These are phyloP conservation scores for Claviceps pazoutovae DNA, from an alignment of 2,329 filamentous ascomycete species.

Conservation along the genomic window DNA sequence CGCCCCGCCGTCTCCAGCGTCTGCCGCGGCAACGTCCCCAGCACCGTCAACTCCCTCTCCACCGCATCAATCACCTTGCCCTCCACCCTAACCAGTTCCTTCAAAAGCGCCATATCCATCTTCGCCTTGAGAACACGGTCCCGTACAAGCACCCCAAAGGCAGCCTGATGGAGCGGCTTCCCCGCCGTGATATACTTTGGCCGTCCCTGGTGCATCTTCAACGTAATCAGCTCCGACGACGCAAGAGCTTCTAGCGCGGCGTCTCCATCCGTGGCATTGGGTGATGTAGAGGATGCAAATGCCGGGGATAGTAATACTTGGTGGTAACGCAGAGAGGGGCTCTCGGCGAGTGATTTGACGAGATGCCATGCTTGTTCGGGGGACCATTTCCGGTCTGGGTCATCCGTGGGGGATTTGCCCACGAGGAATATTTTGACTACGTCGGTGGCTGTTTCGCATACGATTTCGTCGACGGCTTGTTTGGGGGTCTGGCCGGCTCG, in stretches of 20 bases:
- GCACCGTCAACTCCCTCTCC: constrained; percentile 58
- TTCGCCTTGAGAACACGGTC: constrained; percentile 62
- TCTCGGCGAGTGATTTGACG: constrained; percentile 61
- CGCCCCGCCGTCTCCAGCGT: constrained; percentile 53
- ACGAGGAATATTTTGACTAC: constrained; percentile 89
- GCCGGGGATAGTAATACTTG: constrained; percentile 65
- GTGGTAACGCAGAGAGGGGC: constrained; percentile 64
- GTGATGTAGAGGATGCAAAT: constrained; percentile 45
- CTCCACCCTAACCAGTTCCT: constrained; percentile 57
- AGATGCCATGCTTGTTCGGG: constrained; percentile 82
- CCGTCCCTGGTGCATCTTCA: constrained; percentile 59
- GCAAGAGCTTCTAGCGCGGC: constrained; percentile 65
- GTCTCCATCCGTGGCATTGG: constrained; percentile 48
- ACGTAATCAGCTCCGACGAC: constrained; percentile 71
- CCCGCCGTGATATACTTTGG: constrained; percentile 67
- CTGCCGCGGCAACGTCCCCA: constrained; percentile 58
- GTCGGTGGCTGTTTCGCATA: constrained; percentile 76
- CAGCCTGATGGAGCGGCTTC: constrained; percentile 74
- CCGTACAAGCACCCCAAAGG: constrained; percentile 57
- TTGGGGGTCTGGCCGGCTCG: constrained; percentile 73
- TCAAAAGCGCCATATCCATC: constrained; percentile 57
- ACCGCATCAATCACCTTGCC: constrained; percentile 61
- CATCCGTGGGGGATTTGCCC: constrained; percentile 31
- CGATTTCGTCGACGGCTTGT: constrained; percentile 74
- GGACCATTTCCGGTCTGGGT: constrained; percentile 52